Evolutionary conservation across 768 basidiomycete species (phyloP), one percentile per base, ranked within the genome.

Genomic region (Phylloporus sp.): DNA sequence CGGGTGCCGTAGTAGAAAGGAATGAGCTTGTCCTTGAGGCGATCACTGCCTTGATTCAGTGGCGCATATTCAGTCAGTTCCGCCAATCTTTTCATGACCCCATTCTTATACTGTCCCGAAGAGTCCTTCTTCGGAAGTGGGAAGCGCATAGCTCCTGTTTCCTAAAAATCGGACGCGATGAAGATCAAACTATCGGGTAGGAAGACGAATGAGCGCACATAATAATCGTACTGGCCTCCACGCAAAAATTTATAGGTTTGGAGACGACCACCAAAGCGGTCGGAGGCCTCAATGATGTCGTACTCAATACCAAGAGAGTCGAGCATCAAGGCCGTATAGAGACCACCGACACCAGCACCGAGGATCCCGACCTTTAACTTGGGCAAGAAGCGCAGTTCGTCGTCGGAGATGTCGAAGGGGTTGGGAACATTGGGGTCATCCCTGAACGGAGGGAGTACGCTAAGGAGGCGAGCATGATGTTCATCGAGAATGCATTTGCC

Each of bases 291-390:
- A 8, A 77, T 44, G 42, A 77, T 73, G 35, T 73, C 67, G 53
- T 72, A 78, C 5, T 60, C 55, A 53, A 76, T 69, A 9, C 61
- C 68, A 8, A 75, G 64, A 6, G 57, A 59, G 28, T 77, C 66
- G 11, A 79, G 66, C 3, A 77, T 71, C 55, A 78, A 56, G 2
- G 72, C 76, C 2, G 69, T 53, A 49, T 73, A 74, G n/a, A 75
- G 59, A 15, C 73, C 73, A 6, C 48, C 60, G 28, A 53, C 42
- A 2, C 60, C 60, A 42, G 56, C 58, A 1, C 56, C 58, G 3
- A 58, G 28, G 22, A 61, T 55, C 11, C 59, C 56, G 15, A 60
- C 53, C 23, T 51, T 61, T 17, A 43, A 2, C 0, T 17, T 7
- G 13, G 34, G 31, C 4, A 22, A 7, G 29, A 21, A 6, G 18